Base-by-base conservation (phyloP, 1,284 basidiomycete species). In the Ganoderma meredithae region DNA sequence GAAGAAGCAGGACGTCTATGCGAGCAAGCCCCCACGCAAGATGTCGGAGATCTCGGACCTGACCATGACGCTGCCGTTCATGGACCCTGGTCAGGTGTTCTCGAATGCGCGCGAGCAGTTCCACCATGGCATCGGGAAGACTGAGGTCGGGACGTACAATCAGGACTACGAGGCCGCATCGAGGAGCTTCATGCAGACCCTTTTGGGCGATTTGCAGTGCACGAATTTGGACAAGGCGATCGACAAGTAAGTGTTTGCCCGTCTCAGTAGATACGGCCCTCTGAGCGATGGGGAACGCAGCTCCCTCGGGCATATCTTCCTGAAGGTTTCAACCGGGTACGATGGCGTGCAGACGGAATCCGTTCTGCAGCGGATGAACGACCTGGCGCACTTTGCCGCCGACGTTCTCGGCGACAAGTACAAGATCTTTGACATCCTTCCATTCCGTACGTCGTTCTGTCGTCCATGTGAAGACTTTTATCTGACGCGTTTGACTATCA, bases 391-490 rank as follows among this genome's bases (percentile, higher is more conserved):
- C 41, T 75, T 74, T 31, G 75, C 76, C 6, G 73, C 74, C 33
- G 72, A 74, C 63, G 71, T 76, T 10, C 69, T 77, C 53, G 76
- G 76, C 1, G 78, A 78, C 27, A 70, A 76, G 33, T 78, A 75
- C 67, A 56, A 67, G 63, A 63, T 75, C n/a, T 75, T 79, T 39
- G 78, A 79, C 69, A 65, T 73, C 55, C 63, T 79, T 56, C 78
- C 78, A 2, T 74, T 72, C 58, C 68, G 76, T 76, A 60, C 55
- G 74, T 64, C 15, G 27, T 41, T 36, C 43, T n/a, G 15, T 47
- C n/a, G 12, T 66, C 31, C 13, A 19, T 36, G 22, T 39, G 36
- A 39, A 41, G 36, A 39, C 15, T 5, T 7, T 40, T 40, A 27
- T 60, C 52, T 55, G 25, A 60, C 33, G 17, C 41, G n/a, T 43